Base-by-base conservation (phyloP, 805 yeast species). In the Myxozyma nipponensis region DNA sequence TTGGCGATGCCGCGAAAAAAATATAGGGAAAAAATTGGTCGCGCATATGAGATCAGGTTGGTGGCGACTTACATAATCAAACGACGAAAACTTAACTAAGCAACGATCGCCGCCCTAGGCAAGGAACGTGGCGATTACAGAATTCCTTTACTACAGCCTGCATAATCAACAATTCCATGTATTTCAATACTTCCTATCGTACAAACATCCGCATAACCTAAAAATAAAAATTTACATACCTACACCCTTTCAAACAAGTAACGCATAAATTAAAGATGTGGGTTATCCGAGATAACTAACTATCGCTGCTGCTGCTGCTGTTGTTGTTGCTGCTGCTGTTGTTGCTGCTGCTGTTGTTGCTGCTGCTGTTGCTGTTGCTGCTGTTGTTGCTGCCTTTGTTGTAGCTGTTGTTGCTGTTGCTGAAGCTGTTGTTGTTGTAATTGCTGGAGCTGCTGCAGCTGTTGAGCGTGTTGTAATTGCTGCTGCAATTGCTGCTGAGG, bases 391-490 rank as follows among this genome's bases (percentile, higher is more conserved):
- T 55, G 51, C 49, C 44, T 45, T 42, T 40, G 44, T 21, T 39
- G 53, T 30, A 26, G 45, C 40, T 37, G 39, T 39, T 47, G 57
- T 47, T 48, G 57, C 43, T 46, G 57, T 17, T 24, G 51, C 15
- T 25, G 45, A 19, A 21, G 34, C 25, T 22, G 50, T 42, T 21
- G 55, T 32, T 41, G 44, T 47, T 13, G 22, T 40, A 54, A 68
- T 39, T 53, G 65, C 36, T 60, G 59, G 47, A 60, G 64, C 10
- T 67, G 65, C 59, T 51, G 66, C 63, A 19, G 69, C 66, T 23
- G 72, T 69, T 59, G 64, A 67, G 66, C 69, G 47, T 69, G 75
- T 64, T 70, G 23, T 36, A n/a, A 28, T 7, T 28, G 32, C 23
- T 45, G 52, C 39, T 40, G 28, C 35, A 32, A 54, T 46, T 47